phyloP scores from a whole-genome alignment of 2,329 filamentous ascomycete species.

The Talaromyces sp. region DNA sequence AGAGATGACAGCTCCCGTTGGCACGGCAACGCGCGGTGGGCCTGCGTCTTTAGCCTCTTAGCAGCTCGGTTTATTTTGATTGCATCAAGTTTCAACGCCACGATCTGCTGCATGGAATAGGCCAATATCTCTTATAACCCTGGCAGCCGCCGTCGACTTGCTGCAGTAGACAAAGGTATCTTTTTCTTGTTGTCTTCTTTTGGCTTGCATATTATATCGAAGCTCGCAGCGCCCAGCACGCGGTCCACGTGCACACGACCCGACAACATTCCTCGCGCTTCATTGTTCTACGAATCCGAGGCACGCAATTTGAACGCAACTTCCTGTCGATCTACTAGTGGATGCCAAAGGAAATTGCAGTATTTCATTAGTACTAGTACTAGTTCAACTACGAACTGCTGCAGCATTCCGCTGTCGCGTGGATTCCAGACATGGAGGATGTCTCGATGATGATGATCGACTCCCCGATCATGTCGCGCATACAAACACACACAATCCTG shows the following conservation, averaged over 20 bases:
- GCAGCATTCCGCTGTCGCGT: background rate
- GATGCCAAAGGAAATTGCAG: background rate
- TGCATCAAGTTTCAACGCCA: background rate
- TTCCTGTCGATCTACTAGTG: background rate
- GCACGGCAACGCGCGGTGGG: slow-evolving; percentile 17
- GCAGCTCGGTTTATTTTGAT: background rate
- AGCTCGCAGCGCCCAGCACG: background rate
- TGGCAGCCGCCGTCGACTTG: background rate
- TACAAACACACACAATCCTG: slow-evolving; percentile 1
- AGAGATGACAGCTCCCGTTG: slow-evolving; percentile 11
- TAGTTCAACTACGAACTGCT: background rate
- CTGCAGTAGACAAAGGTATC: background rate
- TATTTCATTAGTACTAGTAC: background rate
- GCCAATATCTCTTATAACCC: background rate
- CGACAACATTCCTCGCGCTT: background rate
- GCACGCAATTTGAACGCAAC: background rate
- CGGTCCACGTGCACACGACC: background rate
- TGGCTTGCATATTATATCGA: background rate
- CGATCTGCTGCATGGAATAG: background rate
- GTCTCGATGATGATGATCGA: background rate
- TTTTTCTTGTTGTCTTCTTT: background rate
- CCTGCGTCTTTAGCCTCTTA: background rate
- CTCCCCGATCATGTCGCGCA: background rate
- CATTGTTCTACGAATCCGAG: background rate
- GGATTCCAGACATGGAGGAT: background rate